Evolutionary conservation across 345 rosid genomes (phyloP).

Genomic region (Lumnitzera littorea): DNA sequence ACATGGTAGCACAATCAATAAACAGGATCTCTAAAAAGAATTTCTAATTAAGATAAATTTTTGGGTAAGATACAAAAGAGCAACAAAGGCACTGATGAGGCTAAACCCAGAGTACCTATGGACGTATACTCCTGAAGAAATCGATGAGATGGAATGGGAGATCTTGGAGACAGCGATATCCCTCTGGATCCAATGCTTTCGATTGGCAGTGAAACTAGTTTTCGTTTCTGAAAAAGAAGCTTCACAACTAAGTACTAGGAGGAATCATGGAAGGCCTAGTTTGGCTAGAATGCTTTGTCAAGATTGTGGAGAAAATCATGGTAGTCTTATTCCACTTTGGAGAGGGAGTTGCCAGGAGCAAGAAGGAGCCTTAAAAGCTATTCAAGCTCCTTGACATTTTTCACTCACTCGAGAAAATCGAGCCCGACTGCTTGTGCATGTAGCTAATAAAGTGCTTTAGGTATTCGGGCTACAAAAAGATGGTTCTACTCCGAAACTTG

Average conservation of each 20-base stretch:
- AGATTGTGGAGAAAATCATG: conserved; percentile 59
- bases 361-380: conserved; percentile 55
- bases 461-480: conserved; percentile 55
- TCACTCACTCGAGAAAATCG: conserved; percentile 41
- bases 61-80: conserved; percentile 48
- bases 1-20: no score
- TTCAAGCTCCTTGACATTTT: conserved; percentile 68
- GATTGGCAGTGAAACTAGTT: conserved; percentile 39
- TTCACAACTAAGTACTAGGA: conserved; percentile 37
- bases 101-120: conserved; percentile 45
- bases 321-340: conserved; percentile 65
- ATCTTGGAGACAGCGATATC: conserved; percentile 48
- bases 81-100: conserved; percentile 55
- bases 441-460: conserved; percentile 55
- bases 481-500: conserved; percentile 50
- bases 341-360: conserved; percentile 59
- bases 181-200: conserved; percentile 54
- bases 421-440: conserved; percentile 39
- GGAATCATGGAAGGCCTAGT: conserved; percentile 35
- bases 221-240: conserved; percentile 44
- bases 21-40: not conserved
- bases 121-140: conserved; percentile 48
- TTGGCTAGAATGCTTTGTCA: conserved; percentile 56
- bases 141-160: conserved; percentile 59
- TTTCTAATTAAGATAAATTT: not conserved